These are phyloP conservation scores for Hymenoscyphus repandus DNA, from an alignment of 2,329 filamentous ascomycete genomes.

Conservation along the genomic window DNA sequence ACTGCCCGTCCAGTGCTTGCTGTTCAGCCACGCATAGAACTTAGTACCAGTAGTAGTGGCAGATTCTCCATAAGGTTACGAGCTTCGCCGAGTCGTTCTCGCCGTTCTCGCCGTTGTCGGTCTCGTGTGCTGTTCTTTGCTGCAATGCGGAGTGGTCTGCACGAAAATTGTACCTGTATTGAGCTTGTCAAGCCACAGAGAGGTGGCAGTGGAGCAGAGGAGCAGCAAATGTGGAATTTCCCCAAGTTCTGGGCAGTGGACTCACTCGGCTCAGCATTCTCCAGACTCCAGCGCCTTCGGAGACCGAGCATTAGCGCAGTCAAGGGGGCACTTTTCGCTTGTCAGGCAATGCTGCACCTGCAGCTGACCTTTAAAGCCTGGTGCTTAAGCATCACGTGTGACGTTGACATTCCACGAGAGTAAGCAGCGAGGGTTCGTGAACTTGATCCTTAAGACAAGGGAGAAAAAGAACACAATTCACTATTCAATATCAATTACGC, in stretches of 20 bases:
- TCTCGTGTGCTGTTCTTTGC: not conserved
- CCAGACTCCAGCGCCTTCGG: not conserved
- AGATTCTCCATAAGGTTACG: not conserved
- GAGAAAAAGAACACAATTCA: no score
- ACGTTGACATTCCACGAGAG: not conserved
- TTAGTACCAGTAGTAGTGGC: not conserved
- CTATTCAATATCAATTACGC: no score
- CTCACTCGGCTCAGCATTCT: not conserved
- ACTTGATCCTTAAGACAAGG: no score
- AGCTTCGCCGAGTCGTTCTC: not conserved
- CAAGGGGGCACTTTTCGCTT: not conserved
- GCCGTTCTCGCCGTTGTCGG: not conserved
- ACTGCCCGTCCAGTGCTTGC: not conserved
- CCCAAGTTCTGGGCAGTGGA: not conserved
- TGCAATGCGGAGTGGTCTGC: not conserved
- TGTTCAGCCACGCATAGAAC: not conserved
- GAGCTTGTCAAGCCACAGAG: not conserved
- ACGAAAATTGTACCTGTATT: not conserved
- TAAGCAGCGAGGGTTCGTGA: no score
- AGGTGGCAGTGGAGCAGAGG: not conserved
- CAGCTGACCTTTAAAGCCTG: not conserved
- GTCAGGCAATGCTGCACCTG: not conserved
- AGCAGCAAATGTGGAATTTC: not conserved
- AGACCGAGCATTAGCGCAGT: not conserved
- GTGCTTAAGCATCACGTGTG: not conserved